Evolutionary conservation across 331 rosid species (phyloP).

Genomic region (Cydonia oblonga): DNA sequence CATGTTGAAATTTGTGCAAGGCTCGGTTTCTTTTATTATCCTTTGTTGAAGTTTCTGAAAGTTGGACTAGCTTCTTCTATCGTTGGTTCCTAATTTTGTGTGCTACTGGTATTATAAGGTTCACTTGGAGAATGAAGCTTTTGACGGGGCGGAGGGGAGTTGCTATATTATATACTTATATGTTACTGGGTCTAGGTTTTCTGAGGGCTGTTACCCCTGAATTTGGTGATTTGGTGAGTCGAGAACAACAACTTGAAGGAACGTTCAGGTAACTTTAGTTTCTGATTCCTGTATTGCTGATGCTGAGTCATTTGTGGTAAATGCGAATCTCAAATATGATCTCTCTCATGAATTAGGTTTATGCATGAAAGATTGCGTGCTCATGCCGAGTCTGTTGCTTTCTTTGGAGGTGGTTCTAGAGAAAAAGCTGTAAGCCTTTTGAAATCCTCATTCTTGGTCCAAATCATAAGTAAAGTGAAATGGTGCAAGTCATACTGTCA

Average conservation of each 20-base stretch:
- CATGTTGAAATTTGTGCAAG: not conserved
- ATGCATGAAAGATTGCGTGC: conserved; percentile 97
- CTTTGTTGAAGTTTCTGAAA: conserved; percentile 7
- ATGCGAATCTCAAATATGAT: conserved; percentile 13
- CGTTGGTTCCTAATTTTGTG: not conserved
- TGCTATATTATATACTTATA: conserved; percentile 78
- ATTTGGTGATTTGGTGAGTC: conserved; percentile 90
- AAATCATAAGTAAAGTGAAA: not conserved
- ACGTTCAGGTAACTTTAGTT: conserved; percentile 55
- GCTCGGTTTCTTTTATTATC: not conserved
- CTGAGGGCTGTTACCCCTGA: conserved; percentile 82
- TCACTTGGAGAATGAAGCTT: conserved; percentile 99
- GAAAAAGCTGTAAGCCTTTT: conserved; percentile 78
- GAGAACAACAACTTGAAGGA: conserved; percentile 92
- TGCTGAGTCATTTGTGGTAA: conserved; percentile 2
- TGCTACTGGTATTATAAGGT: conserved; percentile 39
- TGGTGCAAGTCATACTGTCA: not conserved
- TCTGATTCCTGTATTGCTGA: conserved; percentile 13
- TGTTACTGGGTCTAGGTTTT: conserved; percentile 94
- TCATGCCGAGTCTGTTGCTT: conserved; percentile 97
- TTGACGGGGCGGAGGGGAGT: conserved; percentile 94
- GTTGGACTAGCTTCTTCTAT: not conserved
- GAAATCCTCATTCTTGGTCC: not conserved
- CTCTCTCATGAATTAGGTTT: conserved; percentile 50
- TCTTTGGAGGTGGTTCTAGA: conserved; percentile 98